A percentile compares a stretch with the other conserved stretches of the same genome.
phyloP scores from a whole-genome alignment of 495 filamentous ascomycete genomes.

The Hyaloscypha variabilis region DNA sequence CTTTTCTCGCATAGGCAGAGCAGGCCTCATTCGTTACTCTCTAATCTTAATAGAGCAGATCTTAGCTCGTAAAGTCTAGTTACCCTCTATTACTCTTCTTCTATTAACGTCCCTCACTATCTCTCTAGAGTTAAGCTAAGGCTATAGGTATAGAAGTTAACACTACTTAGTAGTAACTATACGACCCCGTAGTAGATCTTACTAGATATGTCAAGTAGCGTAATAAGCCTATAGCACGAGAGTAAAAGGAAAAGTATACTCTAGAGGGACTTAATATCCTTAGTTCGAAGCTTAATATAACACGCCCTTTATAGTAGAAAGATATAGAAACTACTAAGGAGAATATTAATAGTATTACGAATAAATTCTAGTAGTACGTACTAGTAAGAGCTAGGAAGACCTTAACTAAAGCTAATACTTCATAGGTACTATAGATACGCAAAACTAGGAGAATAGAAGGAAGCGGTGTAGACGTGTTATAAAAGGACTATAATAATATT shows the following conservation, averaged over 20 bases:
- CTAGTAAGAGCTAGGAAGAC: neutral
- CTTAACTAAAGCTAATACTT: too few species aligned
- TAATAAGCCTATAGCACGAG: neutral
- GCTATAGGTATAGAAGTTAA: neutral
- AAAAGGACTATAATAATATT: too few species aligned
- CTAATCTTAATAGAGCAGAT: neutral
- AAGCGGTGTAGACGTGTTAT: too few species aligned
- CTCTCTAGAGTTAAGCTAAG: neutral
- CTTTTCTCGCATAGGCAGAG: neutral
- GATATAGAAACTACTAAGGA: neutral
- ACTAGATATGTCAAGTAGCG: neutral
- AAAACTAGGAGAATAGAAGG: too few species aligned
- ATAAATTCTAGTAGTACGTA: neutral
- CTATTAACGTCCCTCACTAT: neutral
- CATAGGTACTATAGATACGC: too few species aligned
- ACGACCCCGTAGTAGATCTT: neutral
- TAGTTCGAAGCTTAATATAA: neutral
- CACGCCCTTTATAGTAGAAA: neutral
- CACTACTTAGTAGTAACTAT: neutral
- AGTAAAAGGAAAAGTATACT: neutral
- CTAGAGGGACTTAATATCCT: neutral
- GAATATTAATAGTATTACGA: neutral
- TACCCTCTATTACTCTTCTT: neutral
- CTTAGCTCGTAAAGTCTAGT: neutral
- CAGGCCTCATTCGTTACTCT: neutral